A percentile compares a stretch with the other conserved stretches of the same genome.
Conservation (phyloP, 257 asterid genomes). For the Euphrasia confusa region DNA sequence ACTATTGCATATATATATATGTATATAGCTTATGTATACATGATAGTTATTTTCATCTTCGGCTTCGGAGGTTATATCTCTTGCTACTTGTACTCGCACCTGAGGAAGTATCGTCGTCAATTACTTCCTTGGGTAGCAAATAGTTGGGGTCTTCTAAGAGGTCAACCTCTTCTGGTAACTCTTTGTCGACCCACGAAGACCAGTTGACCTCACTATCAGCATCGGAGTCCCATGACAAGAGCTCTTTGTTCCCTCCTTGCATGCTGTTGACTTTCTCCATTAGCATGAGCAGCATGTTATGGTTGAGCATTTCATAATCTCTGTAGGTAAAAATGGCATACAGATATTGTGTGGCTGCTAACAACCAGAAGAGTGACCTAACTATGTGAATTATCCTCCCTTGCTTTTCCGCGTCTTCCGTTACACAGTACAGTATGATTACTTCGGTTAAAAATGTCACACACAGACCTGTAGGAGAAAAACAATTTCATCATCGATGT, state of each 20-base stretch:
- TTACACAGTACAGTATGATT: slow-evolving; percentile 36
- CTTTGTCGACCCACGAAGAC: slow-evolving; percentile 59
- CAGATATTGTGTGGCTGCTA: slow-evolving; percentile 51
- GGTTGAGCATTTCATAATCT: slow-evolving; percentile 71
- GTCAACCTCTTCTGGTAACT: slow-evolving; percentile 55
- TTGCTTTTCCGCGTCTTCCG: slow-evolving; percentile 38
- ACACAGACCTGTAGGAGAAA: slow-evolving; percentile 44
- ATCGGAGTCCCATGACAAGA: slow-evolving; percentile 34
- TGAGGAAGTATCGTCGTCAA: slow-evolving; percentile 39
- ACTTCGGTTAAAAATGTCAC: slow-evolving; percentile 50
- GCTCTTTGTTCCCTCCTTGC: slow-evolving; percentile 37
- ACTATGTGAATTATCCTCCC: slow-evolving; percentile 41
- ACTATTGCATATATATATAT: too few species aligned
- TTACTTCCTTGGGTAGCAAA: slow-evolving; percentile 35
- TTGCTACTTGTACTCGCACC: slow-evolving; percentile 29
- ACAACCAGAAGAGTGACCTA: slow-evolving; percentile 37
- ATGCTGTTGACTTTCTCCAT: slow-evolving; percentile 57
- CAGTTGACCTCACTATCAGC: slow-evolving; percentile 60
- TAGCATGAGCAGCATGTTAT: slow-evolving; percentile 46
- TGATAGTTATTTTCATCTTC: slow-evolving; percentile 6
- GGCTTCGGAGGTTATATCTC: slow-evolving; percentile 60
- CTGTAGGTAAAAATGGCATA: slow-evolving; percentile 70
- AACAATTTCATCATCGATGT: not conserved
- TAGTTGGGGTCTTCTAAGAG: slow-evolving; percentile 57
- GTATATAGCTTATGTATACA: too few species aligned